A percentile compares a stretch with the other conserved stretches of the same genome.
Evolutionary conservation across 768 basidiomycete species (phyloP).

Genomic region (Sarcodon aspratus): DNA sequence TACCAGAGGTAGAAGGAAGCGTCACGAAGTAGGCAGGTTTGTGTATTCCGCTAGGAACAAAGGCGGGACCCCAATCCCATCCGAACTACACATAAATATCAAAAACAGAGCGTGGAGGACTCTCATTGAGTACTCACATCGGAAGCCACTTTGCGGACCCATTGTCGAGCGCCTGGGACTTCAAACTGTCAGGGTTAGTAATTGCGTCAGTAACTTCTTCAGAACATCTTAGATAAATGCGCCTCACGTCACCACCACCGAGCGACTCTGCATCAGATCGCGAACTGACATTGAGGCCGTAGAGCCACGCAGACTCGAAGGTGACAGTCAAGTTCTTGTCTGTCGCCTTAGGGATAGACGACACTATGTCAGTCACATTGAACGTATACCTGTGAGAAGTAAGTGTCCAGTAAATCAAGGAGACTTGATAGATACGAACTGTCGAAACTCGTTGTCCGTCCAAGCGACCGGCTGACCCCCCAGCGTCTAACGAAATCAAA

Average conservation of each 20-base stretch:
- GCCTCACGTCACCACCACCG: slow-evolving; percentile 20
- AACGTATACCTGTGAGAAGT: slow-evolving; percentile 10
- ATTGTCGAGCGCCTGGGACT: no score
- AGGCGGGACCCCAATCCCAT: slow-evolving; percentile 56
- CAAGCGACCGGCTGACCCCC: slow-evolving; percentile 40
- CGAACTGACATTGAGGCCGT: slow-evolving; percentile 41
- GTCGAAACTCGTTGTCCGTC: slow-evolving; percentile 48
- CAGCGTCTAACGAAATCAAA: slow-evolving; percentile 26
- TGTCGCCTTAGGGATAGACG: slow-evolving; percentile 13
- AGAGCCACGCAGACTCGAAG: slow-evolving; percentile 41
- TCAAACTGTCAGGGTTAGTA: no score
- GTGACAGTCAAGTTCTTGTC: slow-evolving; percentile 36
- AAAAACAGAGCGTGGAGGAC: no score
- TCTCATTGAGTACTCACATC: no score
- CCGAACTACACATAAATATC: slow-evolving; percentile 23
- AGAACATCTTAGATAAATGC: background rate
- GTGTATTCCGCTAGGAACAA: slow-evolving; percentile 41
- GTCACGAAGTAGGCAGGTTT: slow-evolving; percentile 45
- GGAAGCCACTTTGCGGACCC: no score
- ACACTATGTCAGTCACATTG: slow-evolving; percentile 34
- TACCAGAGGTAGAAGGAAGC: slow-evolving; percentile 13
- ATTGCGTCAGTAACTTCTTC: no score
- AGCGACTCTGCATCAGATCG: slow-evolving; percentile 36
- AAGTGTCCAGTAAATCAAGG: no score
- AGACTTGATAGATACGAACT: slow-evolving; percentile 20